Base-by-base conservation (phyloP, 2,329 filamentous ascomycete genomes). In the Alternaria incomplexa region DNA sequence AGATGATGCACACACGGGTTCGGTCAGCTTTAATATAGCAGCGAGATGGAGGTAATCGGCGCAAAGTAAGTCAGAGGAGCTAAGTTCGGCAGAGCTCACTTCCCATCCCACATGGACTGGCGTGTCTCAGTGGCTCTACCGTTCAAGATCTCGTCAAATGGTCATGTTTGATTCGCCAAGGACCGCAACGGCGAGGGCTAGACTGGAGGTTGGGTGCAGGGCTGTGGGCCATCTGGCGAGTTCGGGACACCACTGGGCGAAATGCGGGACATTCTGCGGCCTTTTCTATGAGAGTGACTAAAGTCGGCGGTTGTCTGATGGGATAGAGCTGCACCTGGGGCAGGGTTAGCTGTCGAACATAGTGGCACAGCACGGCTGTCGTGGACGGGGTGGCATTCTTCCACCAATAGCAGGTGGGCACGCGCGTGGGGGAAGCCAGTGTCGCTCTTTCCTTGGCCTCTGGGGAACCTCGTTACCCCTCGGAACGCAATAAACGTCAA, bases 1-100 rank as follows among this genome's bases (percentile, higher is more conserved):
- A 30, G 58, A 46, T 5, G 55, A 23, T 56, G 44, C 62, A 63
- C 52, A 61, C 61, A 66, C 62, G 70, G 73, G 65, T 63, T 71
- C 68, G 74, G 75, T 72, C 75, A 78, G 76, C 73, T 70, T 78
- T 80, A 79, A 79, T 79, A 79, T 78, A 77, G 56, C 62, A 69
- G 70, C 72, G 69, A 73, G 64, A 73, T 72, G 72, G 74, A 74
- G 64, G 71, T 65, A 71, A 69, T 73, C 69, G 76, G 72, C 63
- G 69, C 70, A 77, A 73, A 73, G 70, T 71, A 73, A 22, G 65
- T 65, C 66, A 68, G 57, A 68, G 64, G 68, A 71, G 63, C 71
- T 75, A 75, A 26, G 71, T 66, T 66, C 72, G 73, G 63, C 64
- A 67, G 63, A 71, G 73, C 69, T 69, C 70, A 75, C 69, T 63